Percentiles rank a stretch among this genome's conserved stretches.
Conservation (phyloP, 2,329 filamentous ascomycete genomes). For the Ophiostoma populinum region DNA sequence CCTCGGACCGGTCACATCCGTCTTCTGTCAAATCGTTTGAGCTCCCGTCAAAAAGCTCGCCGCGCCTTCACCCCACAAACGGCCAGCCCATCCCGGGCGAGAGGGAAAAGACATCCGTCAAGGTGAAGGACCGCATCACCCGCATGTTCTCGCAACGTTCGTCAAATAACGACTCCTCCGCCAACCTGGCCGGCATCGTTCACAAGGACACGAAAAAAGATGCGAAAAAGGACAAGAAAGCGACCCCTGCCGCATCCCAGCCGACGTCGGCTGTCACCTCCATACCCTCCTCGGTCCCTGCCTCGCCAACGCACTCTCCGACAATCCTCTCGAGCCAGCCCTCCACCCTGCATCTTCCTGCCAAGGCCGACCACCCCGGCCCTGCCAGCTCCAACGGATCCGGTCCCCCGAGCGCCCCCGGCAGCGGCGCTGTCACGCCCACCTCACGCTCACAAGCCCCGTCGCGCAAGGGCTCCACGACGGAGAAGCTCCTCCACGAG, state of each 20-base stretch:
- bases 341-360: too few species aligned
- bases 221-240: too few species aligned
- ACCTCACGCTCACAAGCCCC: slow-evolving; percentile 22
- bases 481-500: slow-evolving; percentile 22
- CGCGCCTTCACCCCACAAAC: slow-evolving; percentile 23
- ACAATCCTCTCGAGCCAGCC: too few species aligned
- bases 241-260: too few species aligned
- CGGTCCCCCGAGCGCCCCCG: slow-evolving; percentile 12
- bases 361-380: slow-evolving; percentile 13
- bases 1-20: slow-evolving; percentile 30
- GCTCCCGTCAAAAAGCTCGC: slow-evolving; percentile 21
- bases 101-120: slow-evolving; percentile 42
- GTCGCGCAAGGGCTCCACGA: slow-evolving; percentile 26
- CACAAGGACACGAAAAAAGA: slow-evolving; percentile 9
- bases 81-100: slow-evolving; percentile 16
- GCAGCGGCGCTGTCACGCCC: slow-evolving; percentile 16
- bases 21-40: slow-evolving; percentile 33
- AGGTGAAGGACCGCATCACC: slow-evolving; percentile 46
- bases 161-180: slow-evolving; percentile 11
- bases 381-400: slow-evolving; percentile 12
- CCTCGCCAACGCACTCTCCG: too few species aligned
- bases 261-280: slow-evolving; percentile 1
- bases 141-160: slow-evolving; percentile 40
- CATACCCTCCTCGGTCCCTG: background rate
- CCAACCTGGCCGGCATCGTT: slow-evolving; percentile 12